These are phyloP conservation scores for Conoideocrella luteorostrata DNA, from an alignment of 2,329 filamentous ascomycete genomes.

Conservation along the genomic window DNA sequence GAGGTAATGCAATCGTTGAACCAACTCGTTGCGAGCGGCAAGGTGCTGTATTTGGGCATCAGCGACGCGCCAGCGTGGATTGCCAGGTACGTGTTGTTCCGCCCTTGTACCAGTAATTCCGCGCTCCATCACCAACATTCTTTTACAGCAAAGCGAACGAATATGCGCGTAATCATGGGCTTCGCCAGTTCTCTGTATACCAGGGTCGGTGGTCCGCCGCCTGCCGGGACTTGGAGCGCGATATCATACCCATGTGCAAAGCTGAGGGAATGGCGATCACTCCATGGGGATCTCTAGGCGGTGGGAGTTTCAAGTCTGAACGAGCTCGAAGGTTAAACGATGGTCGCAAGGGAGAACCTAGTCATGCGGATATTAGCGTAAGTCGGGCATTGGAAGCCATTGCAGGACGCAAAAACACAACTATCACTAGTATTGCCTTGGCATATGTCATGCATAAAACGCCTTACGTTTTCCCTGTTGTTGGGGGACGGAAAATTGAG, in stretches of 20 bases:
- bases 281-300: constrained; percentile 53
- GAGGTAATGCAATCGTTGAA: constrained; percentile 66
- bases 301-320: constrained; percentile 38
- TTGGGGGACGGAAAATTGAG: constrained; percentile 62
- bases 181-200: constrained; percentile 58
- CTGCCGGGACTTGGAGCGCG: constrained; percentile 33
- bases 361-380: constrained; percentile 46
- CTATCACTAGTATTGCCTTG: constrained; percentile 49
- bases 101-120: background rate
- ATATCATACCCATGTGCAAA: constrained; percentile 38
- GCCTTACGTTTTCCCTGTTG: constrained; percentile 66
- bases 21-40: constrained; percentile 50
- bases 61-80: constrained; percentile 66
- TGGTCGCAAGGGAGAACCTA: constrained; percentile 34
- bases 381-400: constrained; percentile 44
- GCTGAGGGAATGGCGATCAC: constrained; percentile 44
- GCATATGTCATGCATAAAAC: constrained; percentile 70
- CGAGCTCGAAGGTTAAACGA: constrained; percentile 26
- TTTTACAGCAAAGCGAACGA: constrained; percentile 50
- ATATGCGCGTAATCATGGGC: constrained; percentile 64
- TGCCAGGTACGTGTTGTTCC: constrained; percentile 33
- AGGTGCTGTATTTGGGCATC: constrained; percentile 60
- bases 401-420: constrained; percentile 34
- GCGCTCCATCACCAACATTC: too few species aligned
- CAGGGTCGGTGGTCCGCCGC: constrained; percentile 36